These are phyloP conservation scores for Cryptococcus sp. DNA, from an alignment of 1,284 basidiomycete genomes.

Conservation along the genomic window DNA sequence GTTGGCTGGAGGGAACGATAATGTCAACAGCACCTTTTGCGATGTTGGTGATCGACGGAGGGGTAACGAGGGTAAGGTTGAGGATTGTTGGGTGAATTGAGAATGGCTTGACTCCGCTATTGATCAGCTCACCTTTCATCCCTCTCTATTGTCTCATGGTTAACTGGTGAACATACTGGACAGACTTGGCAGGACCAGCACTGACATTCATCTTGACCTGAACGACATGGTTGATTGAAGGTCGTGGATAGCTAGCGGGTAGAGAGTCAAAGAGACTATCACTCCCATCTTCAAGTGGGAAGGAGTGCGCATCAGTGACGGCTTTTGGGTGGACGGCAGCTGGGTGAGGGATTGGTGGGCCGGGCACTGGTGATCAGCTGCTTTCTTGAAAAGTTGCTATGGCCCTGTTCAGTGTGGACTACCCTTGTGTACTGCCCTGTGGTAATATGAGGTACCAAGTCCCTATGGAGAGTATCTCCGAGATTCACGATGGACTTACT, in stretches of 20 bases:
- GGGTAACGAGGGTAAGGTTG: conserved; percentile 22
- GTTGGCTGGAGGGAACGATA: conserved; percentile 30
- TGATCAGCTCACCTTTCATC: background rate
- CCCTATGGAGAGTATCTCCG: too few species aligned
- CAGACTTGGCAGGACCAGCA: conserved; percentile 15
- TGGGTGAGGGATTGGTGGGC: conserved; percentile 33
- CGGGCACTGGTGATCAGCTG: too few species aligned
- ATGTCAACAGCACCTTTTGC: conserved; percentile 37
- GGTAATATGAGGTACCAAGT: too few species aligned
- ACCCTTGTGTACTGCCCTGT: too few species aligned
- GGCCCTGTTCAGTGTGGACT: too few species aligned
- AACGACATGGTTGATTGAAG: conserved; percentile 21
- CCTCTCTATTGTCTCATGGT: background rate
- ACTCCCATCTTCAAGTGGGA: conserved; percentile 10
- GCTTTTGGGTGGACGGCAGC: conserved; percentile 35
- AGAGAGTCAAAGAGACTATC: conserved; percentile 18
- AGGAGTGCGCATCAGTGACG: conserved; percentile 39
- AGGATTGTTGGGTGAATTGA: conserved; percentile 35
- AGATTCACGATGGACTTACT: too few species aligned
- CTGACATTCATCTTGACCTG: conserved; percentile 28
- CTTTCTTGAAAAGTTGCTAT: too few species aligned
- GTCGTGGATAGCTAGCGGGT: conserved; percentile 12
- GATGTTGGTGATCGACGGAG: conserved; percentile 27
- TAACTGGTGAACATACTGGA: conserved; percentile 13
- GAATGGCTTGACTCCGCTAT: conserved; percentile 23